phyloP scores from a whole-genome alignment of 2,329 filamentous ascomycete species.

The Chaetomiaceae sp. region DNA sequence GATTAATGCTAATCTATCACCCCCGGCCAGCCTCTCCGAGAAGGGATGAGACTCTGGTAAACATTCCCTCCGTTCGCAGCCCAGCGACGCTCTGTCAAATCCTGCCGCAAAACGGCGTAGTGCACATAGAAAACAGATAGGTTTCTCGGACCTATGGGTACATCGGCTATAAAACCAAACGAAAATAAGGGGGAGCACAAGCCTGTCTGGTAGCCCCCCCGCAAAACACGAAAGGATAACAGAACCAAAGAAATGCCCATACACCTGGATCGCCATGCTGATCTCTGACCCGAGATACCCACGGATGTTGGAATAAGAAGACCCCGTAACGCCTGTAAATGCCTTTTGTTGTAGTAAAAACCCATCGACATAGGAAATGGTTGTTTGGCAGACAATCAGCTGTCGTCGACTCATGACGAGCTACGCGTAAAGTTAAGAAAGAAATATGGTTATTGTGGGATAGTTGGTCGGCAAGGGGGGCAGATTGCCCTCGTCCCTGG shows the following conservation, averaged over 20 bases:
- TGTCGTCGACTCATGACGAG: neutral
- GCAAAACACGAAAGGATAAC: too few species aligned
- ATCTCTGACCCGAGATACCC: conserved; percentile 14
- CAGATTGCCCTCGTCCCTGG: too few species aligned
- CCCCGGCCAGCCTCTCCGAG: too few species aligned
- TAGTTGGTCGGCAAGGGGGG: too few species aligned
- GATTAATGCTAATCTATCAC: too few species aligned
- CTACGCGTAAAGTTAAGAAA: neutral
- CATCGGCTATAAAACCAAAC: neutral
- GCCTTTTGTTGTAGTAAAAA: conserved; percentile 21
- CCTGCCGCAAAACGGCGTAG: neutral
- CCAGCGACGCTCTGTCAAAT: neutral
- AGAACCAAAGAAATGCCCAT: conserved; percentile 2
- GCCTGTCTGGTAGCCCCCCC: too few species aligned
- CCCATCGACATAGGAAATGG: conserved; percentile 16
- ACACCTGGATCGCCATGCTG: conserved; percentile 19
- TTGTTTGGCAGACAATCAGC: too few species aligned
- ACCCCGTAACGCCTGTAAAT: conserved; percentile 27
- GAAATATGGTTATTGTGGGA: too few species aligned
- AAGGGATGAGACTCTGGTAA: too few species aligned
- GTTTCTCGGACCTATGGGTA: conserved; percentile 7
- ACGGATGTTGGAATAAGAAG: conserved; percentile 1
- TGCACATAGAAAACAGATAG: neutral
- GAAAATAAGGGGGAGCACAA: neutral
- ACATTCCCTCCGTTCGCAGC: too few species aligned